Conservation (phyloP, 495 filamentous ascomycete genomes). For the Achaetomiella virescens region DNA sequence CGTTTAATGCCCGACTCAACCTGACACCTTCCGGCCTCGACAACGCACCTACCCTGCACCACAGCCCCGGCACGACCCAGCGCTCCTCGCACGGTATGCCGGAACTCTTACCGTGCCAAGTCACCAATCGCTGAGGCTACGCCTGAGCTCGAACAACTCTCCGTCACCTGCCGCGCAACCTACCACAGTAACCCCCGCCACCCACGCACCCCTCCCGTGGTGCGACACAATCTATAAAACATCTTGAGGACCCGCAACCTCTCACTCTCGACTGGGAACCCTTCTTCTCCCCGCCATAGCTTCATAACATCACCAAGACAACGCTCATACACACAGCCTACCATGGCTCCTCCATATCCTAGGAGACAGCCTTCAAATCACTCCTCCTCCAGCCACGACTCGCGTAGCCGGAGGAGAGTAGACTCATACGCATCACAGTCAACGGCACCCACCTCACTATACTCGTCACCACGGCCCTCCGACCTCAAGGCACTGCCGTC, state of each 20-base stretch:
- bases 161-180: slow-evolving; percentile 17
- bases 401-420: slow-evolving; percentile 50
- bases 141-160: not conserved
- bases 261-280: slow-evolving; percentile 11
- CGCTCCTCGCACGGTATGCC: slow-evolving; percentile 9
- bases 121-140: slow-evolving; percentile 18
- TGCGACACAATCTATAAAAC: slow-evolving; percentile 22
- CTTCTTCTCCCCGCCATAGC: not conserved
- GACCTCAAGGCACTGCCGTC: slow-evolving; percentile 34
- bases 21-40: slow-evolving; percentile 19
- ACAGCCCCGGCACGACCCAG: slow-evolving; percentile 13
- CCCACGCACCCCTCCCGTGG: too few species aligned
- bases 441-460: slow-evolving; percentile 57
- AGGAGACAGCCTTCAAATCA: slow-evolving; percentile 33
- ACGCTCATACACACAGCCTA: slow-evolving; percentile 7
- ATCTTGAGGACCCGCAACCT: slow-evolving; percentile 15
- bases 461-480: slow-evolving; percentile 52
- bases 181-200: slow-evolving; percentile 9
- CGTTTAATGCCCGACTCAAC: slow-evolving; percentile 37
- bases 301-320: not conserved
- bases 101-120: slow-evolving; percentile 7
- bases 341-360: slow-evolving; percentile 22
- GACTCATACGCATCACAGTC: slow-evolving; percentile 60
- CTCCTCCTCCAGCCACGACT: slow-evolving; percentile 51
- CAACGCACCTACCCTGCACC: slow-evolving; percentile 17